These are phyloP conservation scores for Holtermannia corniformis DNA, from an alignment of 768 basidiomycete genomes.

Conservation along the genomic window DNA sequence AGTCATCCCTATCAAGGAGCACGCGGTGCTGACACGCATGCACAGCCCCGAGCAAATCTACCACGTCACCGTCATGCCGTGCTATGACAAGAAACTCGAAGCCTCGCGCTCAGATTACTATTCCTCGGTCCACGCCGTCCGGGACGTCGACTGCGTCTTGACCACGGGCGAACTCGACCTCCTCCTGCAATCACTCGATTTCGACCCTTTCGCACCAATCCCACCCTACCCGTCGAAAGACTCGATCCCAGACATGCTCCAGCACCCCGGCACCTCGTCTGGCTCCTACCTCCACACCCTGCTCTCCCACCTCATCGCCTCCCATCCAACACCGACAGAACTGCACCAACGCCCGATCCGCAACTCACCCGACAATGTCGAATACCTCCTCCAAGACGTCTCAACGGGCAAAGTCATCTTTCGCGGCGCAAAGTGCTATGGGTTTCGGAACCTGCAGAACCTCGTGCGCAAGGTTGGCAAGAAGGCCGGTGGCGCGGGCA, in stretches of 20 bases:
- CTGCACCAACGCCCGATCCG: conserved; percentile 34
- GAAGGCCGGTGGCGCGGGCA: conserved; percentile 36
- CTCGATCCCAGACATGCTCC: conserved; percentile 56
- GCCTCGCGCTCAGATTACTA: conserved; percentile 92
- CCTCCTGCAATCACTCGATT: conserved; percentile 69
- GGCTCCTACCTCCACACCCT: conserved; percentile 85
- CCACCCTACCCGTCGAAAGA: conserved; percentile 43
- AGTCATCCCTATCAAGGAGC: conserved; percentile 38
- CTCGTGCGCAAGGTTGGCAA: conserved; percentile 86
- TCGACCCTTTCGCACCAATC: conserved; percentile 61
- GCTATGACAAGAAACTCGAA: conserved; percentile 99
- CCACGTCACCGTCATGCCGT: conserved; percentile 97
- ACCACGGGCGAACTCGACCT: conserved; percentile 89
- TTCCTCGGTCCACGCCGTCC: conserved; percentile 56
- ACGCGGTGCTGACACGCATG: conserved; percentile 2
- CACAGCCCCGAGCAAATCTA: conserved; percentile 76
- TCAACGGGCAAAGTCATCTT: conserved; percentile 59
- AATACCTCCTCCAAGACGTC: conserved; percentile 42
- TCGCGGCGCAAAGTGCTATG: conserved; percentile 91
- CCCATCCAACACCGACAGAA: conserved; percentile 23
- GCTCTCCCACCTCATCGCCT: conserved; percentile 48
- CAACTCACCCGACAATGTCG: conserved; percentile 40
- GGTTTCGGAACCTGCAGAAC: conserved; percentile 94
- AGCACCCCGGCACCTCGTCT: conserved; percentile 75
- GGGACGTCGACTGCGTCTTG: conserved; percentile 94